Evolutionary conservation across 257 asterid genomes (phyloP), one percentile per base, ranked within the genome.

Genomic region (Ilex asprella): DNA sequence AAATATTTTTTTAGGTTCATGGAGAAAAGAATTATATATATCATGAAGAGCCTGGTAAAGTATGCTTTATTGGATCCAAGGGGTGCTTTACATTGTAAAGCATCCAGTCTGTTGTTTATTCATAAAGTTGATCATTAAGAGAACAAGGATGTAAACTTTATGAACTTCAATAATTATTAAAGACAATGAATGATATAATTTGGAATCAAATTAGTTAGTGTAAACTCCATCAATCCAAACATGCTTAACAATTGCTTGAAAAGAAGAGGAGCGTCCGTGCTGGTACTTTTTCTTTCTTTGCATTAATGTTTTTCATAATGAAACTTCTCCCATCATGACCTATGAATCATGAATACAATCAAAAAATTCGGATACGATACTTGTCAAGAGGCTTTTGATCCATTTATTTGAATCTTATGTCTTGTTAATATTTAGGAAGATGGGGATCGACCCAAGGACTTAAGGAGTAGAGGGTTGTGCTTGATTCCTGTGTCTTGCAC

Each of bases 401-500:
- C 13, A 46, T 46, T 10, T 46, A 7, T 5, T 46, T 35, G 62
- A 5, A 51, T 7, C 15, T 21, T 2, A 63, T 49, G 3, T 31
- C 56, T 15, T 14, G 55, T 5, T 2, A 12, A 4, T 56, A 49
- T 39, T 14, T 12, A 84, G 96, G 89, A 70, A 46, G 64, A 71
- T 13, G 82, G 79, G 27, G 71, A 31, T 35, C 61, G 57, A 60
- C 60, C 12, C 6, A 82, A 72, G 63, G 94, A 86, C 69, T 77
- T 91, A 68, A 81, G 79, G 72, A 88, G 88, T 71, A 76, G 89
- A 82, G 98, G 96, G 52, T 62, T 91, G 70, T 91, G 98, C 64
- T 67, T 91, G 76, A 88, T 91, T 63, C 96, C 98, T 5, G 76
- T 82, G 16, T 81, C 96, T 66, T 88, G 85, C 82, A 88, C 88